Base-by-base conservation (phyloP, 2,329 filamentous ascomycete species). In the Beauveria sp. region DNA sequence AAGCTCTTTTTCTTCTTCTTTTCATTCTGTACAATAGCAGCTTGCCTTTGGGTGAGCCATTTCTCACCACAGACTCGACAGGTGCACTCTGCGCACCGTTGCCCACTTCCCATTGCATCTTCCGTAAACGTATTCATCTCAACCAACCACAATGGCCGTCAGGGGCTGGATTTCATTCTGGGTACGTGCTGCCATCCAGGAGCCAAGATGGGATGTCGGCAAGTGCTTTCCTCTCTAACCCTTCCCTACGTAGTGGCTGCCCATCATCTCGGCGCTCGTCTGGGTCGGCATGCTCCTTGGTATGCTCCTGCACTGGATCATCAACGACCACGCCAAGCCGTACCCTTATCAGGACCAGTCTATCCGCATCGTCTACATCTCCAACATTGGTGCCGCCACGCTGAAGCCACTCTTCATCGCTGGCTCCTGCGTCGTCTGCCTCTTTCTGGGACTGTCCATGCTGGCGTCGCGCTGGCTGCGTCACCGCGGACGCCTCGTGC, bases 371-470 rank as follows among this genome's bases (percentile, higher is more conserved):
- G 85, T 90, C 64, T 92, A 88, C 77, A 91, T 90, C 69, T 88
- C 85, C 66, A 85, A 89, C 74, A 78, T 88, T 14, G 86, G 84
- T 64, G 84, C 83, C 24, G 71, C 72, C 43, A 74, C 79, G 31
- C 80, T 93, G 20, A 89, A 93, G 71, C 90, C 90, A 2, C 80
- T 93, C 64, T 95, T 95, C 78, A 87, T 95, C 69, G 79, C 86
- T 40, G 88, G 90, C 67, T 87, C 83, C 69, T 77, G 80, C 60
- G 76, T 91, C 42, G 92, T 89, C 5, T 89, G 91, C 24, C 79
- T 96, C 54, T 87, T 90, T 64, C 88, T 99, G 69, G 89, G 96
- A 75, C 75, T 91, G 9, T 85, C 88, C 28, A 95, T 99, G 71
- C 74, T 89, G 59, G 79, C 88, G 16, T 93, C 97, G 77, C 86